A percentile compares a stretch with the other conserved stretches of the same genome.
Evolutionary conservation across 495 filamentous ascomycete species (phyloP).

Genomic region (Hyaloscypha bicolor): DNA sequence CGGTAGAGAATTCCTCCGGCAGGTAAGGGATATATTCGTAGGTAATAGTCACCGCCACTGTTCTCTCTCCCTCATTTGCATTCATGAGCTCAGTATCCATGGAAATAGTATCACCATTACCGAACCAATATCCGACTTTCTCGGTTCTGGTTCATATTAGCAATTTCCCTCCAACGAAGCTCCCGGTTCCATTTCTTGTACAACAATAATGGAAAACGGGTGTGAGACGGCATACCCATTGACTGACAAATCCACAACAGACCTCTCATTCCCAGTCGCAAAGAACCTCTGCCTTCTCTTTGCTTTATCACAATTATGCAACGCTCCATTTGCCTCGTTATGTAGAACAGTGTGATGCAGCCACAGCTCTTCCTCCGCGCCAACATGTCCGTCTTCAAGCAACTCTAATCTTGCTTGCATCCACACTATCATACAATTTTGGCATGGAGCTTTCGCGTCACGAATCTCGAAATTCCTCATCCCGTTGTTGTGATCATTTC

Average conservation of each 20-base stretch:
- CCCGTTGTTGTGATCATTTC: conserved; percentile 16
- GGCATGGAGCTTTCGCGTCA: conserved; percentile 29
- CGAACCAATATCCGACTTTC: not conserved
- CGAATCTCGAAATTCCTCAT: conserved; percentile 22
- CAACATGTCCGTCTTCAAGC: not conserved
- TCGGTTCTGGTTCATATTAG: not conserved
- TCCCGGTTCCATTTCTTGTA: not conserved
- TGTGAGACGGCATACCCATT: not conserved
- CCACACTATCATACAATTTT: conserved; percentile 32
- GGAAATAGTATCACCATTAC: not conserved
- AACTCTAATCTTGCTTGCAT: conserved; percentile 31
- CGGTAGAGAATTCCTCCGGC: conserved; percentile 19
- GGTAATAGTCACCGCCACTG: not conserved
- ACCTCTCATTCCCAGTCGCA: not conserved
- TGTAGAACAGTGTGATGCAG: not conserved
- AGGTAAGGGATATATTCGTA: conserved; percentile 31
- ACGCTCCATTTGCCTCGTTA: not conserved
- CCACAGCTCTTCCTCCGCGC: not conserved
- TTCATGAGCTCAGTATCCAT: not conserved
- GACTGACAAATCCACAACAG: not conserved
- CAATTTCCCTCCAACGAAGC: no score
- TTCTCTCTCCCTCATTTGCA: not conserved
- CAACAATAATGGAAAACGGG: not conserved
- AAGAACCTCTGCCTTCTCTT: not conserved
- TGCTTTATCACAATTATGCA: not conserved